These are phyloP conservation scores for Passiflora organensis DNA, from an alignment of 345 rosid species.

Conservation along the genomic window DNA sequence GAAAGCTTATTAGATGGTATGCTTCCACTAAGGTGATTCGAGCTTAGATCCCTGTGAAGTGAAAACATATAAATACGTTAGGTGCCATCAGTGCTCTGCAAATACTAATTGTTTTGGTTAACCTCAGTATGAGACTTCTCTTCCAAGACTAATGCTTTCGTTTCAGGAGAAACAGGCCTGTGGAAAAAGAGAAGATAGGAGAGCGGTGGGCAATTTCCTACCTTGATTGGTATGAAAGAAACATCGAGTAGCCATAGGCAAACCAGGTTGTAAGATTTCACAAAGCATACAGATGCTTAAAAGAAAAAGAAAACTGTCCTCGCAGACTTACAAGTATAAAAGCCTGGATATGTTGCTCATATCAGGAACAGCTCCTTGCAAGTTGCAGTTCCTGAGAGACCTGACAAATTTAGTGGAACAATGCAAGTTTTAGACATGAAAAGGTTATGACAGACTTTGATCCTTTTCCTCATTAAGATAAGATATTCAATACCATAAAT, in stretches of 20 bases:
- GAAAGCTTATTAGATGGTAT: constrained; percentile 47
- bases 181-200: too few relatives aligned
- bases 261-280: neutral
- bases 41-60: constrained; percentile 44
- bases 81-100: too few relatives aligned
- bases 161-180: too few relatives aligned
- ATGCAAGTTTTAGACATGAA: neutral
- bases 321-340: constrained; percentile 36
- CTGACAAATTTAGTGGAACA: constrained; percentile 15
- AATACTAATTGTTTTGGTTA: too few relatives aligned
- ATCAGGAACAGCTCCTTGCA: constrained; percentile 49
- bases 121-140: too few relatives aligned
- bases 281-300: neutral
- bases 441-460: too few relatives aligned
- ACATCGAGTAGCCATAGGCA: too few relatives aligned
- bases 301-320: neutral
- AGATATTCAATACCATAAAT: too few relatives aligned
- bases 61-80: neutral
- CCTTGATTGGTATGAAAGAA: too few relatives aligned
- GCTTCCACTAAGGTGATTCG: constrained; percentile 36
- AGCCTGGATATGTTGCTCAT: constrained; percentile 31
- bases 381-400: constrained; percentile 52
- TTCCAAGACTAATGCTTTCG: too few relatives aligned
- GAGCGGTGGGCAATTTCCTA: neutral
- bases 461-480: too few relatives aligned